Evolutionary conservation across 2,329 filamentous ascomycete species (phyloP), one percentile per base, ranked within the genome.

Genomic region (Fusarium sp.): DNA sequence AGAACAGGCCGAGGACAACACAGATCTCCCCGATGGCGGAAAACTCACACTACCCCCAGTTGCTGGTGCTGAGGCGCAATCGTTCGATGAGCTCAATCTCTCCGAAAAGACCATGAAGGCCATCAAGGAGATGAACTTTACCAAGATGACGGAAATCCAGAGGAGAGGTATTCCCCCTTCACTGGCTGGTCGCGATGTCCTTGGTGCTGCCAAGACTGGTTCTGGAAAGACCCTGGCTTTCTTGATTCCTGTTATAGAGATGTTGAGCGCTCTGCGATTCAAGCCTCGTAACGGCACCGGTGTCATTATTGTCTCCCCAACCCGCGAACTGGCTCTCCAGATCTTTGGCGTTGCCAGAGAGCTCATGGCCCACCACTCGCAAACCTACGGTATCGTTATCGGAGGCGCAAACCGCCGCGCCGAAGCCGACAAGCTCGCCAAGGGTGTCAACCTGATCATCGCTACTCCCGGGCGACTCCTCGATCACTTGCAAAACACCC

Each of bases 221-320:
- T 96, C 92, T 19, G 95, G 95, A 73, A 99, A 99, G 82, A 99
- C 95, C 1, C 78, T 98, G 58, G 90, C 94, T 4, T 99, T 99
- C 78, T 81, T 99, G 60, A 93, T 98, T 54, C 95, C 95, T 15
- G 93, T 93, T 2, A 84, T 98, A 35, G 95, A 98, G 79, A 96
- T 97, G 88, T 84, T 99, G 58, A 88, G 88, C 72, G 88, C 93
- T 14, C 83, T 99, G 69, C 87, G 90, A 61, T 98, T 97, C 84
- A 98, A 98, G 81, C 94, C 93, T 17, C 84, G 94, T 72, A 97
- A 97, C 76, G 94, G 90, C 61, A 94, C 92, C 43, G 95, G 95
- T 71, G 94, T 94, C 52, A 90, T 98, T 65, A 87, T 98, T 17
- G 90, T 98, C 29, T 95, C 93, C 10, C 94, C 94, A 1, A 99